Percentiles rank a stretch among this genome's conserved stretches.
Conservation (phyloP, 148 eudicot genomes). For the Fagopyrum tataricum region DNA sequence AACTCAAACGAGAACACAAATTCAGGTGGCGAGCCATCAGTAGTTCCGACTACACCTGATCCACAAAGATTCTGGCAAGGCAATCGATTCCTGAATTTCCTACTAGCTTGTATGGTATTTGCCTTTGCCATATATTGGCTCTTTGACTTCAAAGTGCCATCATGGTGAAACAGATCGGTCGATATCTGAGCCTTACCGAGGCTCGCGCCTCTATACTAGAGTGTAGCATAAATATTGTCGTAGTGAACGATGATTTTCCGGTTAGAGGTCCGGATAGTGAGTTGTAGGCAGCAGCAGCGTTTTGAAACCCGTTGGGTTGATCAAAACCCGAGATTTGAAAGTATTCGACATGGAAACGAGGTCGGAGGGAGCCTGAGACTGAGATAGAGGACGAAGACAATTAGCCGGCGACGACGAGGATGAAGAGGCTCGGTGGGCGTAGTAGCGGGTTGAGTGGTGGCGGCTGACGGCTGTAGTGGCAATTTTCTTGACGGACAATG, state of each 20-base stretch:
- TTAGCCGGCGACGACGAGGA: constrained; percentile 51
- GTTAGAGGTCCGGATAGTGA: constrained; percentile 62
- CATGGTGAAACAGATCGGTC: constrained; percentile 35
- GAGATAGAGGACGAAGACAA: constrained; percentile 62
- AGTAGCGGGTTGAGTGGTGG: too few relatives aligned
- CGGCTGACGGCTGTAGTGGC: too few relatives aligned
- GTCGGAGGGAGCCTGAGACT: constrained; percentile 80
- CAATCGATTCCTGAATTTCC: constrained; percentile 70
- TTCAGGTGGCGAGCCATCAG: constrained; percentile 25
- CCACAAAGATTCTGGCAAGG: constrained; percentile 78
- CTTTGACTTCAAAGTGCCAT: constrained; percentile 81
- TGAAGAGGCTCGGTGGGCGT: too few relatives aligned
- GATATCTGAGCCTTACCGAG: constrained; percentile 40
- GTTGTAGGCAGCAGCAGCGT: constrained; percentile 40
- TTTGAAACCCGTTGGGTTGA: constrained; percentile 38
- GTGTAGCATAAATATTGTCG: constrained; percentile 35
- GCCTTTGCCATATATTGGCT: constrained; percentile 95
- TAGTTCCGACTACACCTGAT: constrained; percentile 29
- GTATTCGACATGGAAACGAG: constrained; percentile 44
- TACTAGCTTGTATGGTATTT: constrained; percentile 85
- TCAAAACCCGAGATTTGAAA: constrained; percentile 52
- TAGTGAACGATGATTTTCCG: constrained; percentile 57
- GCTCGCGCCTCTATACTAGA: constrained; percentile 35
- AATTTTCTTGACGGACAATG: too few relatives aligned
- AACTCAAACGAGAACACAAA: constrained; percentile 25